Conservation (phyloP, 2,329 filamentous ascomycete species). For the Tolypocladium ophioglossoides region DNA sequence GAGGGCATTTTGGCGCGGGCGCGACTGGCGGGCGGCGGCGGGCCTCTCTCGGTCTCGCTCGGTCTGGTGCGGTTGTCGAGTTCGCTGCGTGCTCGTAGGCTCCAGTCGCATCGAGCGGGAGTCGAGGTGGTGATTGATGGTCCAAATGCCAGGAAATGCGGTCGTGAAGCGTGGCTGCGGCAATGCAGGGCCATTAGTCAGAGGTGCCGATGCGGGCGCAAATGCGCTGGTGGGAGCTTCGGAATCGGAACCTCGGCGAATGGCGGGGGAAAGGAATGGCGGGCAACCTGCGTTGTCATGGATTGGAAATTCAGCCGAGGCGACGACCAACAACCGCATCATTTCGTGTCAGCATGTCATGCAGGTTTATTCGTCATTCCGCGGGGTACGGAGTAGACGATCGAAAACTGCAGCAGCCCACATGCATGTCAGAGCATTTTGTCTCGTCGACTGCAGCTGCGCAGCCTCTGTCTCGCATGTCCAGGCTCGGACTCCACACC, state of each 20-base stretch:
- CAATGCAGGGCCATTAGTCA: neutral
- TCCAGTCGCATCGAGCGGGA: neutral
- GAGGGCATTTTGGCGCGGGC: constrained; percentile 14
- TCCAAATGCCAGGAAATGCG: neutral
- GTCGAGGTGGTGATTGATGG: neutral
- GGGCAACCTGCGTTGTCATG: neutral
- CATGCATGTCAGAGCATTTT: no score
- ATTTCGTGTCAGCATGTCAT: neutral
- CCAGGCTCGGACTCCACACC: no score
- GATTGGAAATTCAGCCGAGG: neutral
- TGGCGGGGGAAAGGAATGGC: neutral
- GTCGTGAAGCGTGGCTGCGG: neutral
- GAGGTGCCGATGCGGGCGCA: neutral
- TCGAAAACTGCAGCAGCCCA: no score
- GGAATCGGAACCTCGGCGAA: neutral
- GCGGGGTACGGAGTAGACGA: no score
- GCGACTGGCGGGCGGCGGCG: neutral
- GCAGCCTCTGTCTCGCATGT: no score
- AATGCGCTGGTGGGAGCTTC: neutral
- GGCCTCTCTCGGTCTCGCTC: neutral
- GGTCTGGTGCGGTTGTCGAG: neutral
- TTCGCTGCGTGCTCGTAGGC: neutral
- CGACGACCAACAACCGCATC: no score
- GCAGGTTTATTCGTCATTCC: no score
- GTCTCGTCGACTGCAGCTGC: no score